A percentile compares a stretch with the other conserved stretches of the same genome.
Evolutionary conservation across 371 early-diverging fungal genomes (phyloP).

Genomic region (Mucor saturninus): DNA sequence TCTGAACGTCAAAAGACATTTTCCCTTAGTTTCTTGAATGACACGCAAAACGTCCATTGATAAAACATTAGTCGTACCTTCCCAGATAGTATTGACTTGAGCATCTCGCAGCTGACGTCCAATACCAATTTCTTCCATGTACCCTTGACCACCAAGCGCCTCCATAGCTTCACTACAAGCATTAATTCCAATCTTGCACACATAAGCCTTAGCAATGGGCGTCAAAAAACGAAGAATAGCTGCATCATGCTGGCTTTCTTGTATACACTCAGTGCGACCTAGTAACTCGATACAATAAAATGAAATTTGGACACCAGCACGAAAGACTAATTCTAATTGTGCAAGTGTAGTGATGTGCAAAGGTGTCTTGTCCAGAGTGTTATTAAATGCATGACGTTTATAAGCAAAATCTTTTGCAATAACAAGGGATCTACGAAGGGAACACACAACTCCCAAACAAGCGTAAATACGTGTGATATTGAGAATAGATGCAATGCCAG

Average conservation of each 20-base stretch:
- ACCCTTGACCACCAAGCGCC: conserved; percentile 72
- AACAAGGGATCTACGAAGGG: conserved; percentile 53
- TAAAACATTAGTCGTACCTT: conserved; percentile 73
- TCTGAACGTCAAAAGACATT: conserved; percentile 39
- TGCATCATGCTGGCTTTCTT: conserved; percentile 32
- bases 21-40: conserved; percentile 52
- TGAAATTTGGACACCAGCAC: conserved; percentile 56
- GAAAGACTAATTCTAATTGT: conserved; percentile 55
- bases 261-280: conserved; percentile 54
- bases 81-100: conserved; percentile 75
- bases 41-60: conserved; percentile 70
- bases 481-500: conserved; percentile 64
- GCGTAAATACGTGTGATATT: conserved; percentile 72
- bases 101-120: conserved; percentile 64
- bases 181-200: conserved; percentile 53
- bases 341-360: conserved; percentile 65
- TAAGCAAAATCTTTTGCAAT: conserved; percentile 66
- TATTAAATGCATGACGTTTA: conserved; percentile 52
- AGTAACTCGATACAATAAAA: conserved; percentile 63
- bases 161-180: conserved; percentile 67
- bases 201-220: conserved; percentile 67
- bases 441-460: conserved; percentile 53
- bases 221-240: conserved; percentile 65
- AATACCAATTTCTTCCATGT: conserved; percentile 75
- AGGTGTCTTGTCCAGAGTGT: conserved; percentile 41